phyloP scores from a whole-genome alignment of 805 yeast species.

The Isabelozyma pseudorhagii region DNA sequence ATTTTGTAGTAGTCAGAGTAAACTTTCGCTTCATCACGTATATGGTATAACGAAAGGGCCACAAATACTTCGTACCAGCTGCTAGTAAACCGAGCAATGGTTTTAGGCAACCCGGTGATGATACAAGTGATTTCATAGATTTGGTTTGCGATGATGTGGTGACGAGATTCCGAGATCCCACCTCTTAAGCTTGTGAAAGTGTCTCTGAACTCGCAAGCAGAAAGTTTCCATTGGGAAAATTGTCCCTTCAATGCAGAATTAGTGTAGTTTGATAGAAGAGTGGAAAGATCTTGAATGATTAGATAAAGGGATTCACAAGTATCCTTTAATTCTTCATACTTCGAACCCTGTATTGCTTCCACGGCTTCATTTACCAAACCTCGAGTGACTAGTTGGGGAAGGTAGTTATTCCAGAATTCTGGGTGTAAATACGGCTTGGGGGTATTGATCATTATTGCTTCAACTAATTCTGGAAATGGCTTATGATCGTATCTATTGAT shows the following conservation, averaged over 20 bases:
- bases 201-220: conserved; percentile 50
- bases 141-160: conserved; percentile 29
- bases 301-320: conserved; percentile 27
- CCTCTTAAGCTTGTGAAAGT: conserved; percentile 22
- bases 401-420: conserved; percentile 59
- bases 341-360: conserved; percentile 42
- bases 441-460: conserved; percentile 41
- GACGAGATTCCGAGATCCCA: conserved; percentile 17
- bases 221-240: conserved; percentile 49
- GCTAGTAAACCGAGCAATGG: conserved; percentile 49
- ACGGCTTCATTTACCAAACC: conserved; percentile 60
- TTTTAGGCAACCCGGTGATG: conserved; percentile 46
- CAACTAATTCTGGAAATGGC: conserved; percentile 53
- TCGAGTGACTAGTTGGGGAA: conserved; percentile 55
- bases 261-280: conserved; percentile 38
- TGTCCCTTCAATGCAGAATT: conserved; percentile 36
- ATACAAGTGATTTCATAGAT: conserved; percentile 41
- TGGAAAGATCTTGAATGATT: conserved; percentile 39
- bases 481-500: conserved; percentile 66
- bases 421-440: conserved; percentile 48
- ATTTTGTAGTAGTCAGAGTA: conserved; percentile 31
- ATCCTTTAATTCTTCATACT: conserved; percentile 37
- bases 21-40: conserved; percentile 41
- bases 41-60: conserved; percentile 55
- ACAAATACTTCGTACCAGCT: conserved; percentile 69